These are phyloP conservation scores for Dendryphion nanum DNA, from an alignment of 2,329 filamentous ascomycete genomes.

Conservation along the genomic window DNA sequence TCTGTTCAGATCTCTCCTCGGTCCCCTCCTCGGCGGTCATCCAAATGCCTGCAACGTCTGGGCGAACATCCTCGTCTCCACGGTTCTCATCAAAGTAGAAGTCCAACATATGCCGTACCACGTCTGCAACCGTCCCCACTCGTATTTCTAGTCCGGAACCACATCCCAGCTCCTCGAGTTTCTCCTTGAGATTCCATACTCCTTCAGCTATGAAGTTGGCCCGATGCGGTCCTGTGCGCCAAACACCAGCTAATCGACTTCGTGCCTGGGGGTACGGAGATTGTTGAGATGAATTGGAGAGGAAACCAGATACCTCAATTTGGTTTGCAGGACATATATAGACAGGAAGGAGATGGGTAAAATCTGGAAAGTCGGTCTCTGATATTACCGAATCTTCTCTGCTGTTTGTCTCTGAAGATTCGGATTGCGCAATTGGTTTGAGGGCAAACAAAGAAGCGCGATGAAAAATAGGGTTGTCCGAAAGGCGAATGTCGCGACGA, in stretches of 20 bases:
- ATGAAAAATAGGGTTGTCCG: constrained; percentile 73
- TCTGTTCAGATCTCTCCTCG: constrained; percentile 68
- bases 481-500: constrained; percentile 69
- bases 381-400: constrained; percentile 37
- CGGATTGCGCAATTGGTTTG: constrained; percentile 8
- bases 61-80: constrained; percentile 18
- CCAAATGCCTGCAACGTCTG: constrained; percentile 65
- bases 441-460: constrained; percentile 48
- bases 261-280: constrained; percentile 66
- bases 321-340: constrained; percentile 70
- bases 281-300: constrained; percentile 46
- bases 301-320: constrained; percentile 71
- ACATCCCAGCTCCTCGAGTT: constrained; percentile 59
- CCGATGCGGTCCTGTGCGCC: constrained; percentile 71
- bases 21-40: constrained; percentile 69
- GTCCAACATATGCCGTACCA: constrained; percentile 58
- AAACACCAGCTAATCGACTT: constrained; percentile 65
- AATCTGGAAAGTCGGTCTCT: constrained; percentile 17
- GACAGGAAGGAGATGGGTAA: constrained; percentile 62
- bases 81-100: constrained; percentile 29
- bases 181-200: constrained; percentile 69
- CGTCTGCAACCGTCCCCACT: constrained; percentile 60
- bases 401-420: constrained; percentile 22
- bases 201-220: constrained; percentile 71
- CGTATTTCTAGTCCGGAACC: constrained; percentile 58